phyloP scores from a whole-genome alignment of 345 rosid species.

The Ceriops tagal region DNA sequence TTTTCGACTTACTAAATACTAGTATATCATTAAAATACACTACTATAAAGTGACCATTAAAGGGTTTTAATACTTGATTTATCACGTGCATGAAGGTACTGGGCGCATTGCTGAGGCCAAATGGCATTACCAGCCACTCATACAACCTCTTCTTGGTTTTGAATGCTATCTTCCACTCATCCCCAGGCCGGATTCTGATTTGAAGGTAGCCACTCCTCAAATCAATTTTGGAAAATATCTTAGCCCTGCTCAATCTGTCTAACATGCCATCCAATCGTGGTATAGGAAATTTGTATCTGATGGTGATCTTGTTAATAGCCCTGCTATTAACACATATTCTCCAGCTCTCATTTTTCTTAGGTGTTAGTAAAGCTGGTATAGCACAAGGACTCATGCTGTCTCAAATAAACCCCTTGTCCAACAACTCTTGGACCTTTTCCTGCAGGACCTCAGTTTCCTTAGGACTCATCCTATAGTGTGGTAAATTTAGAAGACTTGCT shows the following conservation, averaged over 20 bases:
- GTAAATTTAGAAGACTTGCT: no score
- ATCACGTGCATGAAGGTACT: no score
- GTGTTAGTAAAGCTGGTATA: background rate
- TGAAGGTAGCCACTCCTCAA: background rate
- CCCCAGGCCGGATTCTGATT: background rate
- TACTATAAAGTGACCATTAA: no score
- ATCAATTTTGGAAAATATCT: background rate
- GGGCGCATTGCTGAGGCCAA: background rate
- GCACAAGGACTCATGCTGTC: background rate
- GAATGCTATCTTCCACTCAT: background rate
- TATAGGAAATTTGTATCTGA: background rate
- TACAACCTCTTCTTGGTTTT: background rate
- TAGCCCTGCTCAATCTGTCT: background rate
- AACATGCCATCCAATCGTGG: background rate
- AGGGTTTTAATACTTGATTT: no score
- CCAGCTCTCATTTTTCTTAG: background rate
- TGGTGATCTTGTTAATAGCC: background rate
- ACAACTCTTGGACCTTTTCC: background rate
- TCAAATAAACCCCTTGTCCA: background rate
- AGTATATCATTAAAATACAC: no score
- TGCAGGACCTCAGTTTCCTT: background rate
- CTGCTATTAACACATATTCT: background rate
- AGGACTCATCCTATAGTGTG: no score
- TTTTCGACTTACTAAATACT: no score
- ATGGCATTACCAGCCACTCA: background rate